A percentile compares a stretch with the other conserved stretches of the same genome.
These are phyloP conservation scores for Salix purpurea DNA, from an alignment of 345 rosid species.

Conservation along the genomic window DNA sequence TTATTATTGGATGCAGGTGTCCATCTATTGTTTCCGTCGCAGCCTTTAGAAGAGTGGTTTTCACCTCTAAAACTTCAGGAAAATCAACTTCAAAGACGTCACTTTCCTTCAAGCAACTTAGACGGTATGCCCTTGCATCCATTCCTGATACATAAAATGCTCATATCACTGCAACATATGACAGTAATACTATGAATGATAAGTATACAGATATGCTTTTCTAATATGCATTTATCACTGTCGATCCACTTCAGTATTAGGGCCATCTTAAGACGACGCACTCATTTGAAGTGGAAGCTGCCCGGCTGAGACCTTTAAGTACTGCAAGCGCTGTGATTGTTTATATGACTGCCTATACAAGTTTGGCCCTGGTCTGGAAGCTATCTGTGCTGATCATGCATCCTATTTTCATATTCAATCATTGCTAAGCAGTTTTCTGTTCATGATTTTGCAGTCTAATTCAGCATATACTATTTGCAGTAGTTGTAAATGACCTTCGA, in stretches of 20 bases:
- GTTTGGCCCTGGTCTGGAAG: neutral
- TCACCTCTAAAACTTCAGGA: slow-evolving; percentile 61
- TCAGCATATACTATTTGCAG: neutral
- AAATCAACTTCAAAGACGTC: slow-evolving; percentile 85
- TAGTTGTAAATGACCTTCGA: neutral
- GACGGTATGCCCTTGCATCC: slow-evolving; percentile 88
- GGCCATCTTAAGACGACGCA: neutral
- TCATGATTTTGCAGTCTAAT: neutral
- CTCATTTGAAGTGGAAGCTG: neutral
- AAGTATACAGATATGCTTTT: neutral
- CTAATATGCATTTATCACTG: neutral
- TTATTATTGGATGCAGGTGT: slow-evolving; percentile 36
- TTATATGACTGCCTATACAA: neutral
- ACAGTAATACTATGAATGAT: neutral
- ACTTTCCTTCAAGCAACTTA: slow-evolving; percentile 63
- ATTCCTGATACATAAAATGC: slow-evolving; percentile 43
- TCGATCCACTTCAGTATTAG: neutral
- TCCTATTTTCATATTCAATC: neutral
- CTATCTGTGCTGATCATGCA: neutral
- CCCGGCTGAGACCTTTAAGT: neutral
- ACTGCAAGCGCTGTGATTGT: too few relatives aligned
- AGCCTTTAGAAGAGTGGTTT: slow-evolving; percentile 58
- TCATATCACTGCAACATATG: neutral
- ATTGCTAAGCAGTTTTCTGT: neutral
- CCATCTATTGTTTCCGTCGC: slow-evolving; percentile 46